Evolutionary conservation across 306 rosid genomes (phyloP).

Genomic region (Prunus kanzakura): DNA sequence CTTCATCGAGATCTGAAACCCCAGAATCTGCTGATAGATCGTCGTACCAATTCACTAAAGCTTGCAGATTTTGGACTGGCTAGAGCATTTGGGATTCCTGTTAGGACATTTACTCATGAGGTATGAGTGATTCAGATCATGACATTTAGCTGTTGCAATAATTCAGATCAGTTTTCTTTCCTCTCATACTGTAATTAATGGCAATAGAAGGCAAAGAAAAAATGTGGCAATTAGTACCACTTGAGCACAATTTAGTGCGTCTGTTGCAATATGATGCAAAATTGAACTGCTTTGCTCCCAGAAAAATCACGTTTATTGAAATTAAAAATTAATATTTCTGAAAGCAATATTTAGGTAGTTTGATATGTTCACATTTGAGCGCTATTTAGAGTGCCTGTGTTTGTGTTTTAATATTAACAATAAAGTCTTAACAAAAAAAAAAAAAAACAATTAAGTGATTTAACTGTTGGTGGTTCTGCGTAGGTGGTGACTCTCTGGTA

Average conservation of each 20-base stretch:
- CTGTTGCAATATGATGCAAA: neutral
- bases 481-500: constrained; percentile 99
- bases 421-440: too few relatives aligned
- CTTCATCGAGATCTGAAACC: constrained; percentile 99
- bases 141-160: neutral
- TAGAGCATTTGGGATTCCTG: constrained; percentile 99
- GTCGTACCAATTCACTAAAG: constrained; percentile 83
- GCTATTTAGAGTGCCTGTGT: neutral
- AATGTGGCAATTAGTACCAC: constrained; percentile 1
- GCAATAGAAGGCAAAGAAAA: neutral
- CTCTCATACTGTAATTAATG: neutral
- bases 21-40: constrained; percentile 93
- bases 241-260: too few relatives aligned
- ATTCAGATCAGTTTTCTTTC: neutral
- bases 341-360: neutral
- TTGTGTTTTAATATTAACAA: neutral
- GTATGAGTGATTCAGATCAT: constrained; percentile 30
- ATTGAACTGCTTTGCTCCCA: neutral
- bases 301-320: neutral
- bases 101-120: constrained; percentile 97
- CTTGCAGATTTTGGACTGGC: constrained; percentile 99
- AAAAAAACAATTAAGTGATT: neutral
- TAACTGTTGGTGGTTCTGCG: constrained; percentile 13
- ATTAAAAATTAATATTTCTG: neutral
- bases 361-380: neutral